Conservation (phyloP, 345 rosid species). For the Eucalyptus decipiens region DNA sequence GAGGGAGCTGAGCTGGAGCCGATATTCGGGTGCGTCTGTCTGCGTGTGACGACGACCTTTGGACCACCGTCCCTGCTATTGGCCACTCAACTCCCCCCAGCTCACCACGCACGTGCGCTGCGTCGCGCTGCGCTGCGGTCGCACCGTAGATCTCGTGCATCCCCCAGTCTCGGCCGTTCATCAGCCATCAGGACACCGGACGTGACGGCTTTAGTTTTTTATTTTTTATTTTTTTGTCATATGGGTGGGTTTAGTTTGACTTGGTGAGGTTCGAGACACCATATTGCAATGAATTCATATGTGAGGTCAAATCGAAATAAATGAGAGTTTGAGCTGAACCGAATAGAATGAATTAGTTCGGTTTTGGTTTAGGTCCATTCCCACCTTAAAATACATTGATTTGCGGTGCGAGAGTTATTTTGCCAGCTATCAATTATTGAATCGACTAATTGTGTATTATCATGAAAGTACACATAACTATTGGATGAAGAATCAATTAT, state of each 20-base stretch:
- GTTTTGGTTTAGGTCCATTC: background rate
- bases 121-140: background rate
- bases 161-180: background rate
- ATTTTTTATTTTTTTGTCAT: too few relatives aligned
- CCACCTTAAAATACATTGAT: background rate
- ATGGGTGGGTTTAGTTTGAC: too few relatives aligned
- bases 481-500: background rate
- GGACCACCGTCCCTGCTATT: background rate
- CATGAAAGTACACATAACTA: background rate
- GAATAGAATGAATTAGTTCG: background rate
- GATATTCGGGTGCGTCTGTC: constrained; percentile 5
- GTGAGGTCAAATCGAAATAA: background rate
- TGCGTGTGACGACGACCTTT: background rate
- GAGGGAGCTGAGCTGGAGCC: constrained; percentile 29
- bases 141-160: background rate
- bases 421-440: fast-evolving
- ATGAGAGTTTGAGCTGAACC: fast-evolving
- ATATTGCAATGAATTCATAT: background rate
- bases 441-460: background rate
- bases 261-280: too few relatives aligned
- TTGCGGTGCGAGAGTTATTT: background rate
- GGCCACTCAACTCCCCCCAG: background rate
- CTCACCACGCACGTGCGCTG: background rate
- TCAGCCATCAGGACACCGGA: background rate
- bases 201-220: background rate